Evolutionary conservation across 306 rosid species (phyloP).

Genomic region (Senna siamea): DNA sequence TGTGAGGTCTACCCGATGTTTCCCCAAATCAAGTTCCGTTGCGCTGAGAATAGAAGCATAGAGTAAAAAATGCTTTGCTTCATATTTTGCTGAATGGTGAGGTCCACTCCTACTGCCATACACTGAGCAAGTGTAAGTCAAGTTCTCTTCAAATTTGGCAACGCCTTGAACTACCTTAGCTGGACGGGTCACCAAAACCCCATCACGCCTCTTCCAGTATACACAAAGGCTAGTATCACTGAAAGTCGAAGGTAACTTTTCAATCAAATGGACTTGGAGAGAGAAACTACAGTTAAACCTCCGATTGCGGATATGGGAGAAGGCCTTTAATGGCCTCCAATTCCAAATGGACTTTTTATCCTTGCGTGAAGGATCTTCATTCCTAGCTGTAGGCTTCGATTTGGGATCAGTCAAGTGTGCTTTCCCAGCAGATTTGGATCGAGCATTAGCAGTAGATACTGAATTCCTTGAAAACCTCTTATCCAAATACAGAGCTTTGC

Average conservation of each 20-base stretch:
- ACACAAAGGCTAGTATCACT: constrained; percentile 62
- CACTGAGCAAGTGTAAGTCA: constrained; percentile 69
- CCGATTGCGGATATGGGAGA: constrained; percentile 61
- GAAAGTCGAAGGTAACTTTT: constrained; percentile 67
- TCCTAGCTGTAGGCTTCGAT: constrained; percentile 42
- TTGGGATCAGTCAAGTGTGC: constrained; percentile 45
- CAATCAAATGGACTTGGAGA: constrained; percentile 74
- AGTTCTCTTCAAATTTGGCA: constrained; percentile 69
- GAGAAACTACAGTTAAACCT: constrained; percentile 82
- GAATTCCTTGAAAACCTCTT: constrained; percentile 48
- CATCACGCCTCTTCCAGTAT: constrained; percentile 82
- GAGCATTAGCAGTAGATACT: constrained; percentile 28
- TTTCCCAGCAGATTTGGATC: constrained; percentile 47
- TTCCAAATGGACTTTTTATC: constrained; percentile 89
- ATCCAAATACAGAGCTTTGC: constrained; percentile 55
- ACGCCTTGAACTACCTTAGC: constrained; percentile 62
- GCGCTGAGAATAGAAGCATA: constrained; percentile 67
- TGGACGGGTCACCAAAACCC: constrained; percentile 65
- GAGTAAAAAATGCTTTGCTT: constrained; percentile 76
- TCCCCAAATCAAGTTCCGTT: constrained; percentile 80
- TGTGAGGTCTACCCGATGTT: constrained; percentile 84
- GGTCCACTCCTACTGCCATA: constrained; percentile 81
- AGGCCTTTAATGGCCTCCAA: constrained; percentile 77
- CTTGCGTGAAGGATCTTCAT: constrained; percentile 56
- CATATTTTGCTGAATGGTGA: constrained; percentile 83